phyloP scores from a whole-genome alignment of 1,139 yeast genomes.

The Neolecta irregularis region DNA sequence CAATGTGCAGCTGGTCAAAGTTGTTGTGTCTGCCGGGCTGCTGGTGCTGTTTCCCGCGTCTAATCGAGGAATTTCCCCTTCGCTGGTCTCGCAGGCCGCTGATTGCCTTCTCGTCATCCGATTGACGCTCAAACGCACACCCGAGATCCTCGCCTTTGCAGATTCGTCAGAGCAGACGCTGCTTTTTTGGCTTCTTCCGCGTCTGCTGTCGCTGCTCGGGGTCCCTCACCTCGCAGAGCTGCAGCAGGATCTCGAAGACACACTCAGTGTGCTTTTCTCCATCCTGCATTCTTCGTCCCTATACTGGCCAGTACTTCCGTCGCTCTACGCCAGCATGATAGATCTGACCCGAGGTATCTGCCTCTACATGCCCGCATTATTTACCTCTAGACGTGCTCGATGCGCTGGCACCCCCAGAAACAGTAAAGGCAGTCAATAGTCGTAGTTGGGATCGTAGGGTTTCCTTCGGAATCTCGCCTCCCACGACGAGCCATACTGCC shows the following conservation, averaged over 20 bases:
- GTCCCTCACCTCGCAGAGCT: background rate
- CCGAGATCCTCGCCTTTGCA: background rate
- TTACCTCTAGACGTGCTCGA: too few relatives aligned
- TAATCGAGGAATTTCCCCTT: background rate
- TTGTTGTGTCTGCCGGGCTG: background rate
- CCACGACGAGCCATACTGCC: too few relatives aligned
- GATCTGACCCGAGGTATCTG: background rate
- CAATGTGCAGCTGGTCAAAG: background rate
- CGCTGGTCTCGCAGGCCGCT: background rate
- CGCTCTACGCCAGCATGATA: background rate
- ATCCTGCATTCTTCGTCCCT: conserved; percentile 2
- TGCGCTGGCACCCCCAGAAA: too few relatives aligned
- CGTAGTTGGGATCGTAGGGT: too few relatives aligned
- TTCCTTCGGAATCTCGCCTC: too few relatives aligned
- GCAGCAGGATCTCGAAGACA: conserved; percentile 10
- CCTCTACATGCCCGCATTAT: background rate
- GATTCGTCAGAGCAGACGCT: background rate
- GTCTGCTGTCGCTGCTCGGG: background rate
- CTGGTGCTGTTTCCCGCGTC: background rate
- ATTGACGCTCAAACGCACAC: background rate
- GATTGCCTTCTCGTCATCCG: background rate
- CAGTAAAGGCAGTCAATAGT: too few relatives aligned
- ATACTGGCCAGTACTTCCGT: background rate
- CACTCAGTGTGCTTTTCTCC: conserved; percentile 15
- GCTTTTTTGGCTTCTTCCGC: background rate